Percentiles rank a stretch among this genome's conserved stretches.
Conservation (phyloP, 768 basidiomycete species). For the Asterophora lycoperdoides region DNA sequence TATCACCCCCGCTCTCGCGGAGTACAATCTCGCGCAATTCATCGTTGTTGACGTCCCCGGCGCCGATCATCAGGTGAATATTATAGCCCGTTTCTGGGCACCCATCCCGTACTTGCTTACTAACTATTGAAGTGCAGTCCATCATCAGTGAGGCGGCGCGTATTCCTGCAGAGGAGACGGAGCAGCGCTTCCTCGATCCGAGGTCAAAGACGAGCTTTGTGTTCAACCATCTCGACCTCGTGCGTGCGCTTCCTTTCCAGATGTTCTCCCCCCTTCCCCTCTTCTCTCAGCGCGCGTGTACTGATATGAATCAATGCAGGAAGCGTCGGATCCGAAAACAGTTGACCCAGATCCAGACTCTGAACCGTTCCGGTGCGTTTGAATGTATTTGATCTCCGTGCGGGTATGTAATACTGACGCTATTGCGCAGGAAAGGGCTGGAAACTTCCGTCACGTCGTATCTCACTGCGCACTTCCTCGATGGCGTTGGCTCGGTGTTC, state of each 20-base stretch:
- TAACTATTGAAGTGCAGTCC: constrained; percentile 43
- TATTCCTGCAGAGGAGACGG: constrained; percentile 33
- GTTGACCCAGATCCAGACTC: constrained; percentile 58
- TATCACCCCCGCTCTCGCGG: too few relatives aligned
- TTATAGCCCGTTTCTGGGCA: neutral
- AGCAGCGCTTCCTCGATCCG: constrained; percentile 71
- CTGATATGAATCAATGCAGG: constrained; percentile 39
- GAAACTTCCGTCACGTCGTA: constrained; percentile 66
- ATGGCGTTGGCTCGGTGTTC: constrained; percentile 75
- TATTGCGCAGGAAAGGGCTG: constrained; percentile 53
- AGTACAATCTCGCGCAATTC: constrained; percentile 89
- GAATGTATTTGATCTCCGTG: neutral
- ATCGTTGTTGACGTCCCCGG: constrained; percentile 82
- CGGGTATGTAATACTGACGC: neutral
- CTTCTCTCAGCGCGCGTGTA: too few relatives aligned
- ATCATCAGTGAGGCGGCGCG: constrained; percentile 59
- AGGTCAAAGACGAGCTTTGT: constrained; percentile 71
- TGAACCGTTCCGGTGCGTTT: constrained; percentile 71
- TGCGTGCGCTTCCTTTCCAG: constrained; percentile 29
- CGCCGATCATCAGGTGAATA: constrained; percentile 66
- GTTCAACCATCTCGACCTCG: constrained; percentile 84
- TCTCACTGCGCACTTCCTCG: constrained; percentile 74
- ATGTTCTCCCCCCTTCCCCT: too few relatives aligned
- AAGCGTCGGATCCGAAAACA: constrained; percentile 68
- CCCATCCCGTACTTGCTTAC: neutral